Percentiles rank a stretch among this genome's conserved stretches.
phyloP scores from a whole-genome alignment of 495 filamentous ascomycete species.

The Aspergillus asperescens region DNA sequence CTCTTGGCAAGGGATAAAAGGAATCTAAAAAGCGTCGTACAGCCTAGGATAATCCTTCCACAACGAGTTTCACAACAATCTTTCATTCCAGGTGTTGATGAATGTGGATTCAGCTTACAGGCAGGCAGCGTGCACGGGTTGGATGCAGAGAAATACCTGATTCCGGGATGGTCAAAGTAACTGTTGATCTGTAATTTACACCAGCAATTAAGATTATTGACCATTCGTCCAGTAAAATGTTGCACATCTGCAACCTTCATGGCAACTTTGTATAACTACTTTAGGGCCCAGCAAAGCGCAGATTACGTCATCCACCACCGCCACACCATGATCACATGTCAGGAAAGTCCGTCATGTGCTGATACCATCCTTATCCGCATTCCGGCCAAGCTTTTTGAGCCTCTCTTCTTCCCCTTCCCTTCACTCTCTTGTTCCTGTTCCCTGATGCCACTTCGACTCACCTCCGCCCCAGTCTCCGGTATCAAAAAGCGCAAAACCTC shows the following conservation, averaged over 20 bases:
- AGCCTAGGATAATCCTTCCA: neutral
- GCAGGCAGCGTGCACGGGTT: neutral
- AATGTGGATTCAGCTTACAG: neutral
- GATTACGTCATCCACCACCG: neutral
- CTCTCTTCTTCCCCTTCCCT: neutral
- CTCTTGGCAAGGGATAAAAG: too few species aligned
- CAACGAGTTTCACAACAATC: neutral
- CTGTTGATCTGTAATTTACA: neutral
- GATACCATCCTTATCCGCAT: neutral
- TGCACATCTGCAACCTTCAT: neutral
- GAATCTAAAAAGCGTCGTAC: neutral
- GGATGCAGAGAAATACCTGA: neutral
- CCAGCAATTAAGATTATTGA: neutral
- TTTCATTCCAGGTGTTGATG: neutral
- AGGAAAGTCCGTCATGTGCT: neutral
- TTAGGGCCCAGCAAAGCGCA: neutral
- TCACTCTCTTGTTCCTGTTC: conserved; percentile 9
- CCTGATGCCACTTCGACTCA: conserved; percentile 43
- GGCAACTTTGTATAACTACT: neutral
- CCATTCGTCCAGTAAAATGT: neutral
- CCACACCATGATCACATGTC: neutral
- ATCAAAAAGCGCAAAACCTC: conserved; percentile 40
- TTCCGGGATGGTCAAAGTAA: neutral
- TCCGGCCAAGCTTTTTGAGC: conserved; percentile 3
- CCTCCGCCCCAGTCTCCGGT: conserved; percentile 42